Evolutionary conservation across 2,329 filamentous ascomycete genomes (phyloP).

Genomic region (Microsporum canis): DNA sequence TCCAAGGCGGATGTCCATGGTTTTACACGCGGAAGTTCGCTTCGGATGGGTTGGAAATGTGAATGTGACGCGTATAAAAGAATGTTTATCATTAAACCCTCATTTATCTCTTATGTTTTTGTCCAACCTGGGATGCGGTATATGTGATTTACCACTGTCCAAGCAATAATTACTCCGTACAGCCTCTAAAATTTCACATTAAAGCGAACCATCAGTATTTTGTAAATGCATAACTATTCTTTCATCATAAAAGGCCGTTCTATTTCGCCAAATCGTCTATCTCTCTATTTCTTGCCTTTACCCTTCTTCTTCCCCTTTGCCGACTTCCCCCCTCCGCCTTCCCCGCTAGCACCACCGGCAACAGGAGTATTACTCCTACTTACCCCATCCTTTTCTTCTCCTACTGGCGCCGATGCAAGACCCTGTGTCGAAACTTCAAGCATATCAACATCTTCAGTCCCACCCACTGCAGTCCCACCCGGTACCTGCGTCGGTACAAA

Average conservation of each 20-base stretch:
- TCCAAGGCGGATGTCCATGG: slow-evolving; percentile 1
- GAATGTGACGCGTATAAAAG: not conserved
- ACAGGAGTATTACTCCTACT: slow-evolving; percentile 20
- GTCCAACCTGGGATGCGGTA: not conserved
- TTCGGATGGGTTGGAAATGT: slow-evolving; percentile 3
- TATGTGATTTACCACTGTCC: not conserved
- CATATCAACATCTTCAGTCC: slow-evolving; percentile 18
- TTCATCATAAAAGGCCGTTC: not conserved
- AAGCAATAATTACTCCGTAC: no score
- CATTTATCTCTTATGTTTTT: not conserved
- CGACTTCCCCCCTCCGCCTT: slow-evolving; percentile 55
- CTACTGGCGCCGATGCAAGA: slow-evolving; percentile 10
- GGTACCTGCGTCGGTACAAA: slow-evolving; percentile 23
- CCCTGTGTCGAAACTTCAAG: slow-evolving; percentile 27
- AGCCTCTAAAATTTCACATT: no score
- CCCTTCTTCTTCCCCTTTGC: slow-evolving; percentile 67
- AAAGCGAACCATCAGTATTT: no score
- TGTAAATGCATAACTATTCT: not conserved
- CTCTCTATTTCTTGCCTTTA: slow-evolving; percentile 53
- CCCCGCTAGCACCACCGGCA: slow-evolving; percentile 50
- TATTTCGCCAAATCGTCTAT: not conserved
- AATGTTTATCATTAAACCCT: slow-evolving; percentile 3
- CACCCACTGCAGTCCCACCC: slow-evolving; percentile 29
- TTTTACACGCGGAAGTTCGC: not conserved
- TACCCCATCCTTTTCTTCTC: slow-evolving; percentile 27